A percentile compares a stretch with the other conserved stretches of the same genome.
phyloP scores from a whole-genome alignment of 106 monocot genomes.

The Chionographis japonica region DNA sequence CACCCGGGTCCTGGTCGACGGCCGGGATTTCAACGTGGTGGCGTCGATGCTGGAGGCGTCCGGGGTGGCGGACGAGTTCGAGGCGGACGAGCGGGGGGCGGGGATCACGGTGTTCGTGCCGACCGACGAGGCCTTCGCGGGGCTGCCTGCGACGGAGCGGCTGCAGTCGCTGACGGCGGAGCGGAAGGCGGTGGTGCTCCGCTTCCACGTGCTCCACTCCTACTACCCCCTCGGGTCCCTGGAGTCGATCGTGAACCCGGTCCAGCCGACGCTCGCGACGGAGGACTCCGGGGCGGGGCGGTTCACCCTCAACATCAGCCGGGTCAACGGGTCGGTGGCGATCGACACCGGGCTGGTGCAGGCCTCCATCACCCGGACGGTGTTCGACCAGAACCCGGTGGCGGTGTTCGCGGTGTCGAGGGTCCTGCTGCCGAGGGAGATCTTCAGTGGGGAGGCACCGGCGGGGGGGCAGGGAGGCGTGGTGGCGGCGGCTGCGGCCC shows the following conservation, averaged over 20 bases:
- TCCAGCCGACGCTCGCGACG: slow-evolving; percentile 93
- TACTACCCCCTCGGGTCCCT: slow-evolving; percentile 95
- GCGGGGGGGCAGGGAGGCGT: neutral
- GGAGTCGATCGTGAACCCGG: slow-evolving; percentile 95
- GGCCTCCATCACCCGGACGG: slow-evolving; percentile 83
- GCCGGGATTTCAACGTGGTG: slow-evolving; percentile 78
- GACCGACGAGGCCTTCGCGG: slow-evolving; percentile 84
- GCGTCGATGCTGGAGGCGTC: slow-evolving; percentile 90
- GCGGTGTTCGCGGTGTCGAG: slow-evolving; percentile 80
- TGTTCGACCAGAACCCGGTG: slow-evolving; percentile 96
- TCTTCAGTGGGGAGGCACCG: slow-evolving; percentile 34
- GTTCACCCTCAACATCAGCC: slow-evolving; percentile 88
- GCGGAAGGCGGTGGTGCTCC: slow-evolving; percentile 71
- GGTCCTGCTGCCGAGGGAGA: slow-evolving; percentile 85
- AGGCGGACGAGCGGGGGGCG: slow-evolving; percentile 75
- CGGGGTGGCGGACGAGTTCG: slow-evolving; percentile 72
- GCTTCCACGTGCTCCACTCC: slow-evolving; percentile 93
- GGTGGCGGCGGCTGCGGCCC: neutral
- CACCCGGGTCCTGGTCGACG: slow-evolving; percentile 68
- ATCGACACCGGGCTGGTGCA: slow-evolving; percentile 88
- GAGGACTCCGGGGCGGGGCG: slow-evolving; percentile 66
- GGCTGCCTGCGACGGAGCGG: slow-evolving; percentile 50
- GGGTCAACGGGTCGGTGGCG: slow-evolving; percentile 85
- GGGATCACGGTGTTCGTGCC: slow-evolving; percentile 96
- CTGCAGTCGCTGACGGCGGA: slow-evolving; percentile 90